Evolutionary conservation across 441 rosid genomes (phyloP).

Genomic region (Adansonia gregorii): DNA sequence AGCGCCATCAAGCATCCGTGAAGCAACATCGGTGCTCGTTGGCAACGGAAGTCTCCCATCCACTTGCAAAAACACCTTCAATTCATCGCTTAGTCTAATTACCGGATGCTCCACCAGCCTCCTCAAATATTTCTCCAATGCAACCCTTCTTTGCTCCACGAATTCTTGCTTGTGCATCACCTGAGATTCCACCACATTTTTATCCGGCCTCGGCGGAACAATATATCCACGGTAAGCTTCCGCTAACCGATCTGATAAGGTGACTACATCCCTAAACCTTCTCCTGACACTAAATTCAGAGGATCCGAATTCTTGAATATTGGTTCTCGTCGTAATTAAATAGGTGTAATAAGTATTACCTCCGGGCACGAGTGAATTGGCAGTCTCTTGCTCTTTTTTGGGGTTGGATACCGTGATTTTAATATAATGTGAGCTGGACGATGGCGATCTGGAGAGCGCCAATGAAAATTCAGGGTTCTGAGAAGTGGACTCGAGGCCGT

Average conservation of each 20-base stretch:
- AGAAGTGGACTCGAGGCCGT: slow-evolving; percentile 49
- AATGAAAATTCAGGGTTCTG: slow-evolving; percentile 41
- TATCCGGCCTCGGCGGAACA: slow-evolving; percentile 83
- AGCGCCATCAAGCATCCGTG: slow-evolving; percentile 88
- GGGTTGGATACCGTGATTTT: slow-evolving; percentile 79
- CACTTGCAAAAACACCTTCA: slow-evolving; percentile 74
- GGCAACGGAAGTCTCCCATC: slow-evolving; percentile 74
- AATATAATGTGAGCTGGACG: slow-evolving; percentile 53
- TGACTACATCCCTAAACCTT: slow-evolving; percentile 76
- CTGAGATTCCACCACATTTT: slow-evolving; percentile 83
- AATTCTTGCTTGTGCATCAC: slow-evolving; percentile 94
- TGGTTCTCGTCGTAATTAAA: slow-evolving; percentile 74
- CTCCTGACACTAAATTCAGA: slow-evolving; percentile 75
- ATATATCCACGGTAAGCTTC: slow-evolving; percentile 77
- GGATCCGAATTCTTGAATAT: slow-evolving; percentile 55
- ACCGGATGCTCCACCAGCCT: slow-evolving; percentile 71
- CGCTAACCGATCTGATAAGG: slow-evolving; percentile 71
- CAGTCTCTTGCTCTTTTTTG: slow-evolving; percentile 66
- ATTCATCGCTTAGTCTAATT: slow-evolving; percentile 73
- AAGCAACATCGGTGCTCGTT: slow-evolving; percentile 74
- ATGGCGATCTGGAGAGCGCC: slow-evolving; percentile 55
- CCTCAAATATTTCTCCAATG: slow-evolving; percentile 77
- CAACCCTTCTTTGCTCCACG: slow-evolving; percentile 82
- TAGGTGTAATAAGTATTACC: slow-evolving; percentile 68
- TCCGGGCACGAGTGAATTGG: slow-evolving; percentile 81